phyloP scores from a whole-genome alignment of 2,329 filamentous ascomycete species.

The Akanthomyces muscarius region DNA sequence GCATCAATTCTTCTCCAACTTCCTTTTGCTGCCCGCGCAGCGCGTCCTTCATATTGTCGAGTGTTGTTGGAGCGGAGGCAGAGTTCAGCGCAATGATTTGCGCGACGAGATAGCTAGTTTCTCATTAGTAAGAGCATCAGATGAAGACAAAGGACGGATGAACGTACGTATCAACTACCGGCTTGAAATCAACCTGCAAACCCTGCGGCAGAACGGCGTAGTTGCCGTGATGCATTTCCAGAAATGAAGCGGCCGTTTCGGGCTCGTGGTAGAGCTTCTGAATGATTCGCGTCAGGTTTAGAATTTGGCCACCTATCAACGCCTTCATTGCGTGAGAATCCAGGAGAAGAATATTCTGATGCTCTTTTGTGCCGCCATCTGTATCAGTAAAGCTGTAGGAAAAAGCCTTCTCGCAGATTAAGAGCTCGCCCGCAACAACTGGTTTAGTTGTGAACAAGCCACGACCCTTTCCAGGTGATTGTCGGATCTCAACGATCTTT shows the following conservation, averaged over 20 bases:
- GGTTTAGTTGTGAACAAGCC: not conserved
- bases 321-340: not conserved
- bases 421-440: not conserved
- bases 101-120: not conserved
- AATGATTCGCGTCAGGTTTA: not conserved
- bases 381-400: not conserved
- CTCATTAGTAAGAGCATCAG: not conserved
- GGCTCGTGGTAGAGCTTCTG: not conserved
- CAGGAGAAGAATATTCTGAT: not conserved
- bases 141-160: not conserved
- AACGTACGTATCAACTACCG: slow-evolving; percentile 1
- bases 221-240: not conserved
- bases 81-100: not conserved
- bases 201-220: not conserved
- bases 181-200: not conserved
- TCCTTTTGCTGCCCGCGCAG: too few species aligned
- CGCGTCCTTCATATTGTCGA: not conserved
- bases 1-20: not conserved
- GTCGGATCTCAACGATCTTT: not conserved
- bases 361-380: not conserved
- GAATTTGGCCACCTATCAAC: not conserved
- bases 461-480: not conserved
- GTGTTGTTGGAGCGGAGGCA: not conserved
- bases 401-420: slow-evolving; percentile 7
- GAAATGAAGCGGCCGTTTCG: not conserved